Percentiles rank a stretch among this genome's conserved stretches.
Conservation (phyloP, 768 basidiomycete species). For the Boletus tylopilopsis region DNA sequence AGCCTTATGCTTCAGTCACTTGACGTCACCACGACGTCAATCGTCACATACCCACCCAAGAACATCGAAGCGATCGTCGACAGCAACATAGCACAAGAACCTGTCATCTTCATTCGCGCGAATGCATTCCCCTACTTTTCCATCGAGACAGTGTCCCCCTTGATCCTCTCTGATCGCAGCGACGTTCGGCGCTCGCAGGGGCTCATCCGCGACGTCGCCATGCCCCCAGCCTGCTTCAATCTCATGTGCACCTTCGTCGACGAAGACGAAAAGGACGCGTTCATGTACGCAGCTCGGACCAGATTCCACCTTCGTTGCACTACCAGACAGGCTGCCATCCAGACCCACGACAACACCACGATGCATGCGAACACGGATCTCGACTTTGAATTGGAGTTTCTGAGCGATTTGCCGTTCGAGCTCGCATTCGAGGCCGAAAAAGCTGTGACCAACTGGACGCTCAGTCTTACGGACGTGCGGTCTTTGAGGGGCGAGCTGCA, state of each 20-base stretch:
- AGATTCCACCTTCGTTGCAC: slow-evolving; percentile 20
- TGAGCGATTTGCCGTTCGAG: slow-evolving; percentile 29
- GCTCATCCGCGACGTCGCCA: slow-evolving; percentile 21
- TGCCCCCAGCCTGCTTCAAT: slow-evolving; percentile 29
- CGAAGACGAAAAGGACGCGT: slow-evolving; percentile 25
- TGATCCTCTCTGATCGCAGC: background rate
- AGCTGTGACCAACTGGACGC: slow-evolving; percentile 27
- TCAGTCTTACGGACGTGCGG: slow-evolving; percentile 22
- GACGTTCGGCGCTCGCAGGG: slow-evolving; percentile 23
- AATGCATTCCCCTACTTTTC: slow-evolving; percentile 31
- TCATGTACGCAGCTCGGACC: slow-evolving; percentile 21
- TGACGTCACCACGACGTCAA: background rate
- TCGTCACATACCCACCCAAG: slow-evolving; percentile 21
- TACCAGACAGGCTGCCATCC: slow-evolving; percentile 6
- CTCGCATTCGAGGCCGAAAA: slow-evolving; percentile 40
- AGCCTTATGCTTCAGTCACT: background rate
- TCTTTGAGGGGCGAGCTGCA: slow-evolving; percentile 18
- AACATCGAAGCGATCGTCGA: slow-evolving; percentile 22
- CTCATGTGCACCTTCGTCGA: slow-evolving; percentile 29
- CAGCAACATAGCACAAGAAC: slow-evolving; percentile 4
- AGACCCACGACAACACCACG: slow-evolving; percentile 15
- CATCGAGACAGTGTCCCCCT: background rate
- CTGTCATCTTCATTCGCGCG: slow-evolving; percentile 31
- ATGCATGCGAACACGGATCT: slow-evolving; percentile 13
- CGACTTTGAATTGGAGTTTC: slow-evolving; percentile 25